phyloP scores from a whole-genome alignment of 495 filamentous ascomycete species.

The Xylaria flabelliformis region DNA sequence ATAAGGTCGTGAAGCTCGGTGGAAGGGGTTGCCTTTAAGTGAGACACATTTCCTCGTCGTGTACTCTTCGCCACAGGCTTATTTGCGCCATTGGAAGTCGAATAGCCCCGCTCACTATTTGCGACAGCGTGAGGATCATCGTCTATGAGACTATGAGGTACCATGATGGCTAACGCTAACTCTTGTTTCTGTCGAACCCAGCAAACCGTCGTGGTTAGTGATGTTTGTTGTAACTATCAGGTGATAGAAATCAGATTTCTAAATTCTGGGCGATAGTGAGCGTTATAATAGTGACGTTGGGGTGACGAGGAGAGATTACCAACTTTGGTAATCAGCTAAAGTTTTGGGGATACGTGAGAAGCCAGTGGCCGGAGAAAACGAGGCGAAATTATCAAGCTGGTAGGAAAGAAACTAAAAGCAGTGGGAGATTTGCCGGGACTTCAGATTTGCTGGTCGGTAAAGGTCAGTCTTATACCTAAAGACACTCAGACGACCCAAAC shows the following conservation, averaged over 20 bases:
- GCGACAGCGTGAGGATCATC: conserved; percentile 33
- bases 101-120: conserved; percentile 20
- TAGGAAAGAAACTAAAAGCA: conserved; percentile 5
- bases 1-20: conserved; percentile 79
- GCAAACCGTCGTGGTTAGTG: background rate
- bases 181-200: background rate
- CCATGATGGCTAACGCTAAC: conserved; percentile 13
- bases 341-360: background rate
- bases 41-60: conserved; percentile 36
- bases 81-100: conserved; percentile 1
- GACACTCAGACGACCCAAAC: background rate
- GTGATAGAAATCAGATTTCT: background rate
- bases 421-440: conserved; percentile 16
- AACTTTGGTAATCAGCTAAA: background rate
- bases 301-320: background rate
- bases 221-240: background rate
- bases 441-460: conserved; percentile 18
- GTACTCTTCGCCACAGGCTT: conserved; percentile 5
- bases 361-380: background rate
- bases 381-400: conserved; percentile 7
- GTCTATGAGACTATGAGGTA: conserved; percentile 19
- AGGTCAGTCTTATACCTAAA: conserved; percentile 14
- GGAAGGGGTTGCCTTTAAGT: conserved; percentile 45
- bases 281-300: background rate
- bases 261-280: background rate